phyloP scores from a whole-genome alignment of 768 basidiomycete species.

The Termitomyces sp. region DNA sequence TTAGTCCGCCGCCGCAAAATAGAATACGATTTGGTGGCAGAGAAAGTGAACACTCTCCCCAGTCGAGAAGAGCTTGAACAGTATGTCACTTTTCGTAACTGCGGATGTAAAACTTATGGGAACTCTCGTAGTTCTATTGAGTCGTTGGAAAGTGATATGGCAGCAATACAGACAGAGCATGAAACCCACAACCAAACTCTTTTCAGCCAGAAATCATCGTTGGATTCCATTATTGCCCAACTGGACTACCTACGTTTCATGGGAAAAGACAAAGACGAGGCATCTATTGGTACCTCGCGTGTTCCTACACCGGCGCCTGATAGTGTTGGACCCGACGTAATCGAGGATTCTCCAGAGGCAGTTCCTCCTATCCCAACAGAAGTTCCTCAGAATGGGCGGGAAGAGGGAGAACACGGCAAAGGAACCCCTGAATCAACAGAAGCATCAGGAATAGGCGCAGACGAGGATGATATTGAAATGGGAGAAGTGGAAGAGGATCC shows the following conservation, averaged over 20 bases:
- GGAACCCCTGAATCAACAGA: constrained; percentile 13
- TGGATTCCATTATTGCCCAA: constrained; percentile 61
- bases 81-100: constrained; percentile 37
- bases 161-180: constrained; percentile 67
- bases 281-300: constrained; percentile 37
- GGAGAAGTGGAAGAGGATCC: constrained; percentile 81
- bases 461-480: constrained; percentile 80
- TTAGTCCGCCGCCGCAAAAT: constrained; percentile 71
- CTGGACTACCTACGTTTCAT: constrained; percentile 56
- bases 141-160: constrained; percentile 72
- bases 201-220: constrained; percentile 58
- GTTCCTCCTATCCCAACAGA: background rate
- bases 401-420: constrained; percentile 33
- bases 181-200: constrained; percentile 66
- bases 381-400: constrained; percentile 17
- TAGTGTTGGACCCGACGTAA: constrained; percentile 10
- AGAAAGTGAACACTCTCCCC: constrained; percentile 75
- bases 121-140: constrained; percentile 48
- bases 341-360: constrained; percentile 8
- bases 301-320: constrained; percentile 48
- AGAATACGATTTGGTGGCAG: constrained; percentile 80
- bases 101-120: background rate
- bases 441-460: constrained; percentile 11
- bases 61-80: constrained; percentile 70
- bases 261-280: constrained; percentile 59